A percentile compares a stretch with the other conserved stretches of the same genome.
Evolutionary conservation across 805 yeast species (phyloP).

Genomic region (Saccharomycopsis javanensis): DNA sequence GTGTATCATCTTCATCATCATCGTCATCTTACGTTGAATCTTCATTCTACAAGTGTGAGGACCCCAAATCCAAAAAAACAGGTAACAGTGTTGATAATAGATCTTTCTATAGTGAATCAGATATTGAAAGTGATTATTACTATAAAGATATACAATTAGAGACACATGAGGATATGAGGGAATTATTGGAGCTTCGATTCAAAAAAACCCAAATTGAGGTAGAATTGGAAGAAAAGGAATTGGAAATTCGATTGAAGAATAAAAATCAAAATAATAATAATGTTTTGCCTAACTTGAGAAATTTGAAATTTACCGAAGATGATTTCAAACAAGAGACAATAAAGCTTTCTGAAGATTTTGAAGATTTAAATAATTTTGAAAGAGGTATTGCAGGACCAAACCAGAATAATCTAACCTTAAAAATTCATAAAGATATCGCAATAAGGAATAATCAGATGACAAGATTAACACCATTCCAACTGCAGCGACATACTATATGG

Average conservation of each 20-base stretch:
- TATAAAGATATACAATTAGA: constrained; percentile 16
- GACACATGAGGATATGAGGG: constrained; percentile 13
- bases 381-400: background rate
- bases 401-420: constrained; percentile 7
- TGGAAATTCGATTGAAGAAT: constrained; percentile 9
- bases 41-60: constrained; percentile 7
- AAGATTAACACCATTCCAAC: no score
- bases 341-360: constrained; percentile 16
- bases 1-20: background rate
- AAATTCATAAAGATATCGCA: constrained; percentile 7
- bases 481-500: background rate
- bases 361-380: constrained; percentile 2
- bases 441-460: background rate
- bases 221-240: constrained; percentile 17
- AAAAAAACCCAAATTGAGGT: constrained; percentile 15
- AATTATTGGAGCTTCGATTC: constrained; percentile 12
- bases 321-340: background rate
- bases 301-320: constrained; percentile 12
- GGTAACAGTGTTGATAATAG: constrained; percentile 5
- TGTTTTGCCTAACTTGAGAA: background rate
- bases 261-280: background rate
- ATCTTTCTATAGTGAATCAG: constrained; percentile 18
- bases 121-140: constrained; percentile 15
- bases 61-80: constrained; percentile 4
- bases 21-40: constrained; percentile 5